phyloP scores from a whole-genome alignment of 441 rosid genomes.

The Croton laevigatus region DNA sequence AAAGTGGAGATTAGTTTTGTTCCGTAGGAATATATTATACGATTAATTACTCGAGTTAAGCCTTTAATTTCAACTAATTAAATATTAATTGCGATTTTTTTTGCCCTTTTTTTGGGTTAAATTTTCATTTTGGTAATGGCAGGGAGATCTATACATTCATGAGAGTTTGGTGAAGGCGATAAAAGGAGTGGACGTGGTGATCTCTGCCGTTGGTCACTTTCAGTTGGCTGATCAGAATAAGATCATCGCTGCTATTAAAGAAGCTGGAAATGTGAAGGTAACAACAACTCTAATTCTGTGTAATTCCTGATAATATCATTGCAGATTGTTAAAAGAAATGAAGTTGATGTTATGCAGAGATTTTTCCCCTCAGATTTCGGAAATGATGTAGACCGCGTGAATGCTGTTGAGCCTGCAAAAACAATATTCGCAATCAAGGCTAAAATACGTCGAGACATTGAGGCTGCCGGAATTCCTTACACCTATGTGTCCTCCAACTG shows the following conservation, averaged over 20 bases:
- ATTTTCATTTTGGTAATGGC: not conserved
- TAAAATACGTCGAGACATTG: not conserved
- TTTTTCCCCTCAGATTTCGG: slow-evolving; percentile 15
- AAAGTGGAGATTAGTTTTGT: no score
- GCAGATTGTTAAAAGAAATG: no score
- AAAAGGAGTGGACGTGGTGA: slow-evolving; percentile 45
- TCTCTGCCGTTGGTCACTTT: slow-evolving; percentile 30
- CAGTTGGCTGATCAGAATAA: slow-evolving; percentile 33
- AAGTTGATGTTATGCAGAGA: no score
- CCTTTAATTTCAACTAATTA: no score
- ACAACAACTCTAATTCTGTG: slow-evolving; percentile 20
- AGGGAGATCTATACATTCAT: slow-evolving; percentile 42
- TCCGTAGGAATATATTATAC: no score
- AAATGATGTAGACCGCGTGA: slow-evolving; percentile 13
- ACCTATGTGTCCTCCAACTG: slow-evolving; percentile 35
- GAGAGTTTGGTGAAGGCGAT: slow-evolving; percentile 38
- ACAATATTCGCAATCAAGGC: not conserved
- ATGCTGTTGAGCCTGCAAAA: slow-evolving; percentile 14
- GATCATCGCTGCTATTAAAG: slow-evolving; percentile 47
- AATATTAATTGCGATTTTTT: not conserved
- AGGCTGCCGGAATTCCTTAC: slow-evolving; percentile 5
- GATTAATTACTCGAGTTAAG: no score
- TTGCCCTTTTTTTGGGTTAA: no score
- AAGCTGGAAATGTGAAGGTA: slow-evolving; percentile 49
- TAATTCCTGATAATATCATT: not conserved